Base-by-base conservation (phyloP, 2,329 filamentous ascomycete genomes). In the Aspergillus sp. region DNA sequence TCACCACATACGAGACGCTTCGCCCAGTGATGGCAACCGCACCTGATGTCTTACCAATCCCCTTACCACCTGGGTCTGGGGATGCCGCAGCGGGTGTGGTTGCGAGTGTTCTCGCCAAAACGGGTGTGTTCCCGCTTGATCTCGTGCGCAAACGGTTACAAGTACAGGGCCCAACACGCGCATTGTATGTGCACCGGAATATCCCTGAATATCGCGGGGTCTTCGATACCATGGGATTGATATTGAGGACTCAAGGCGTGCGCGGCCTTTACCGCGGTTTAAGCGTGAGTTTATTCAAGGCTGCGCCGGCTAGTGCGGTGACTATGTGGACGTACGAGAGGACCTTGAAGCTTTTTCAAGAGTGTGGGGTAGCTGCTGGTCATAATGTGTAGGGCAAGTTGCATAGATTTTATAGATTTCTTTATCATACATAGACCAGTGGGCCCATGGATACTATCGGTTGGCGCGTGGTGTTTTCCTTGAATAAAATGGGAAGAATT, bases 271-370 rank as follows among this genome's bases (percentile, higher is more conserved):
- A 98, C 74, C 84, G 93, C 53, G 95, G 95, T 0, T 77, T 99
- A 71, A 89, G 88, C 1, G 92, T 98, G 55, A 93, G 92, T 72
- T 76, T 99, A 70, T 73, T 98, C 64, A 99, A 99, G 80, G 91
- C 93, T 32, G 95, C 93, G 20, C 95, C 95, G n/a, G 87, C 90
- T 26, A 95, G 90, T 72, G 91, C 93, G 6, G 85, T 96, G 32
- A 97, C 93, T 0, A 90, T 97, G 81, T 97, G 92, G 91, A 96
- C 91, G 2, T 97, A 96, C 74, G 93, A 96, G 78, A 81, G 88
- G 68, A 84, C 84, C 17, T 78, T 97, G 76, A 83, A 80, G 50
- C 64, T 85, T 20, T 77, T 93, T 61, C 74, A 78, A 56, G 71
- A 74, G 43, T 66, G 71, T 53, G 71, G 74, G 20, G 34, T 71